Base-by-base conservation (phyloP, 345 rosid genomes). In the Angophora floribunda region DNA sequence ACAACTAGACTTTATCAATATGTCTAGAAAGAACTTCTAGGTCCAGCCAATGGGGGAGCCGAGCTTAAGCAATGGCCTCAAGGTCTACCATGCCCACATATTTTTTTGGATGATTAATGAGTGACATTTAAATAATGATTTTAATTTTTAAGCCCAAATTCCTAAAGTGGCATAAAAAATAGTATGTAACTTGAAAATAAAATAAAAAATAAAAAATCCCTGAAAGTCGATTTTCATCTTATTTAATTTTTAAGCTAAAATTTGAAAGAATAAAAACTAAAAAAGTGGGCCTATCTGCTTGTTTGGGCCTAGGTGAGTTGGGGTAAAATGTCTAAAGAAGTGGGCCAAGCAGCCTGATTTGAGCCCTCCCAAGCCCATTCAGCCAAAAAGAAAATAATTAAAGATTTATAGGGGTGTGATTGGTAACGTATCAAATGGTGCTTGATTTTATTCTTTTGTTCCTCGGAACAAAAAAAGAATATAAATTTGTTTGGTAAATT, bases 261-360 rank as follows among this genome's bases (percentile, higher is more conserved):
- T 55, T 4, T 55, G 61, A 36, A 17, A 70, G 82, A 36, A 70
- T 70, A 70, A 0, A 67, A 36, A 70, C 13, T 21, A 9, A 41
- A 70, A 17, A 36, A 32, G 7, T 70, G 22, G 22, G 44, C 12
- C 19, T 0, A 16, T 0, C 82, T 13, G 1, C 80, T 47, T 0
- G 47, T 36, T 36, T 70, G 80, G 47, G 13, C 82, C 82, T 75
- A 5, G 28, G 14, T 7, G 1, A 3, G 49, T 6, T 3, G 5
- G 7, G 28, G 82, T 26, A 41, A 75, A 75, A 75, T 7, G 49
- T 41, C 8, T 3, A 3, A 6, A 0, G 13, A 17, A 8, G 19
- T 11, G 28, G 13, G 82, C 82, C 82, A 41, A 41, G 0, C 4
- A 41, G 14, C 82, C 13, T 14, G 82, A 19, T 9, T 26, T 4